A percentile compares a stretch with the other conserved stretches of the same genome.
Conservation (phyloP, 1,284 basidiomycete species). For the Ustilago bromivora region DNA sequence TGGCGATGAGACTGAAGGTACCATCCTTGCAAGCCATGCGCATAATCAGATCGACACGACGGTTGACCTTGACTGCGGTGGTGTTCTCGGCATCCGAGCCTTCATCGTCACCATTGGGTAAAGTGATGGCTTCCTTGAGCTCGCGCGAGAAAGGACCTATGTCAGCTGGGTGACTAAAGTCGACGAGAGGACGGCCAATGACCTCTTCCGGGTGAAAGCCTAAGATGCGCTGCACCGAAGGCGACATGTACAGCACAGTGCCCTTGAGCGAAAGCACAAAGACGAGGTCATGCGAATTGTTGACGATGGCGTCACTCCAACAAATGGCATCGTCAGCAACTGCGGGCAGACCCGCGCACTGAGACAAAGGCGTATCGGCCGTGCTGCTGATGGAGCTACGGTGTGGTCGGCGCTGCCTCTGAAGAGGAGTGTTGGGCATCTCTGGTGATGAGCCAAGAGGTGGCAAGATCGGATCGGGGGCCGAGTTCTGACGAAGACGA, state of each 20-base stretch:
- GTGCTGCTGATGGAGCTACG: constrained; percentile 4
- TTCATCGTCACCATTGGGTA: constrained; percentile 29
- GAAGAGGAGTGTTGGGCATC: constrained; percentile 18
- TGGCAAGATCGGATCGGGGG: constrained; percentile 30
- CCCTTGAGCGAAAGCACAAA: constrained; percentile 87
- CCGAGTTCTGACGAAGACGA: constrained; percentile 44
- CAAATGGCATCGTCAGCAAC: constrained; percentile 8
- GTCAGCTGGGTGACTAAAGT: constrained; percentile 86
- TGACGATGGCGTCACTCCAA: constrained; percentile 40
- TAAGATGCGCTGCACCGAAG: constrained; percentile 57
- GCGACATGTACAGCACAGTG: constrained; percentile 88
- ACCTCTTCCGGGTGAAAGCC: constrained; percentile 76
- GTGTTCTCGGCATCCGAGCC: constrained; percentile 26
- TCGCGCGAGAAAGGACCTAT: constrained; percentile 90
- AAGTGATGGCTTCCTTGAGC: constrained; percentile 78
- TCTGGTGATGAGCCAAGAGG: constrained; percentile 31
- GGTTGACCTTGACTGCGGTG: constrained; percentile 34
- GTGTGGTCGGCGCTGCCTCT: constrained; percentile 17
- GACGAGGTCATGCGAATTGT: constrained; percentile 54
- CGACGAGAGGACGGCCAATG: constrained; percentile 81
- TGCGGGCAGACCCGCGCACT: constrained; percentile 1
- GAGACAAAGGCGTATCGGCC: background rate
- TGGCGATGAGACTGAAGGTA: constrained; percentile 45
- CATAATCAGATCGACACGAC: constrained; percentile 49
- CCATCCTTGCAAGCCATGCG: constrained; percentile 49